Evolutionary conservation across 75 land plant species (phyloP).

Genomic region (Pseudotsuga menziesii): DNA sequence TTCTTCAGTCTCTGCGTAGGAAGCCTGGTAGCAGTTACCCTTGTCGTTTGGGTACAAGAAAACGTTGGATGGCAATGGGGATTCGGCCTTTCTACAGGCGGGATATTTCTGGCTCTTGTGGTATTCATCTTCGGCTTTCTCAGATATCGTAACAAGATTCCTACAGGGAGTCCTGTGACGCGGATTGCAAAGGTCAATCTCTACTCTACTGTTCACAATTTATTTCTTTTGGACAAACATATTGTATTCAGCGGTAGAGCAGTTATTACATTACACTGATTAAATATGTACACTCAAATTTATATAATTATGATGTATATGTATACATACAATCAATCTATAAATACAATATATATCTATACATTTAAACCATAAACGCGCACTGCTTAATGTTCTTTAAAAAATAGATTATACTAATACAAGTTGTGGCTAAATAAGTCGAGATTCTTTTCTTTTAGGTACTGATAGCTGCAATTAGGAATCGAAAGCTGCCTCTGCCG

Average conservation of each 20-base stretch:
- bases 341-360: too few species aligned
- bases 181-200: constrained; percentile 60
- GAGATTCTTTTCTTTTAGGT: background rate
- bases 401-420: too few species aligned
- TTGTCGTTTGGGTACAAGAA: constrained; percentile 78
- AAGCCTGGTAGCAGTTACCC: constrained; percentile 59
- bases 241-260: background rate
- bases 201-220: background rate
- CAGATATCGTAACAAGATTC: constrained; percentile 63
- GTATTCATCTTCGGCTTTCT: constrained; percentile 59
- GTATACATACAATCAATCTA: too few species aligned
- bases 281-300: background rate
- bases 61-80: constrained; percentile 85
- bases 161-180: constrained; percentile 81
- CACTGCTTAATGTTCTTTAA: too few species aligned
- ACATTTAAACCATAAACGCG: too few species aligned
- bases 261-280: too few species aligned
- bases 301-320: too few species aligned
- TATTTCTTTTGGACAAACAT: background rate
- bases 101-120: constrained; percentile 58
- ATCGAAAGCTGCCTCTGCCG: too few species aligned
- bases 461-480: too few species aligned
- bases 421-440: background rate
- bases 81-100: constrained; percentile 54
- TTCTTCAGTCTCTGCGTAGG: constrained; percentile 72